Conservation (phyloP, 441 rosid genomes). For the Pelargonium citronellum region DNA sequence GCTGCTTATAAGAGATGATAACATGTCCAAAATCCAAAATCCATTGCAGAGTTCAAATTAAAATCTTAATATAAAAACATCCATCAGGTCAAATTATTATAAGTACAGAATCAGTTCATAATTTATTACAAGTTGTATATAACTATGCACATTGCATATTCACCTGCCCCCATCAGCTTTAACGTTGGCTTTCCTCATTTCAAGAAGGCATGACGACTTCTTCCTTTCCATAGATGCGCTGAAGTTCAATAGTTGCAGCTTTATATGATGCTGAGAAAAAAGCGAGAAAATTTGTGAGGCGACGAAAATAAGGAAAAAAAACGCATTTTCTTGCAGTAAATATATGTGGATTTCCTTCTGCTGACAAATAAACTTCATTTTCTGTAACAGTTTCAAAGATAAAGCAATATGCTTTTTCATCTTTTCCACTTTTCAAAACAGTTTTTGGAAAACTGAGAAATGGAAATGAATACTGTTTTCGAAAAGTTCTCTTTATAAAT, state of each 20-base stretch:
- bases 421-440: background rate
- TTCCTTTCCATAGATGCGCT: conserved; percentile 67
- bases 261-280: conserved; percentile 49
- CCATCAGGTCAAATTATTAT: no score
- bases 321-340: conserved; percentile 4
- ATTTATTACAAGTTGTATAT: no score
- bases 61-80: no score
- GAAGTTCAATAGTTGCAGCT: conserved; percentile 74
- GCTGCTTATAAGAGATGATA: no score
- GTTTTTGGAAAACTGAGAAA: background rate
- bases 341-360: background rate
- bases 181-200: conserved; percentile 23
- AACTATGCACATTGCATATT: conserved; percentile 8
- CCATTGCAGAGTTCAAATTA: no score
- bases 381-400: background rate
- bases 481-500: background rate
- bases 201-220: conserved; percentile 34
- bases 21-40: no score
- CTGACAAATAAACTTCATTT: background rate
- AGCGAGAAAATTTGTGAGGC: conserved; percentile 12
- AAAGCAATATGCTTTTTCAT: background rate
- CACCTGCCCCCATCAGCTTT: background rate
- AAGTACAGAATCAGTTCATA: no score
- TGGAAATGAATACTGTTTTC: background rate
- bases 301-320: background rate